Conservation (phyloP, 2,329 filamentous ascomycete genomes). For the Colletotrichum musae region DNA sequence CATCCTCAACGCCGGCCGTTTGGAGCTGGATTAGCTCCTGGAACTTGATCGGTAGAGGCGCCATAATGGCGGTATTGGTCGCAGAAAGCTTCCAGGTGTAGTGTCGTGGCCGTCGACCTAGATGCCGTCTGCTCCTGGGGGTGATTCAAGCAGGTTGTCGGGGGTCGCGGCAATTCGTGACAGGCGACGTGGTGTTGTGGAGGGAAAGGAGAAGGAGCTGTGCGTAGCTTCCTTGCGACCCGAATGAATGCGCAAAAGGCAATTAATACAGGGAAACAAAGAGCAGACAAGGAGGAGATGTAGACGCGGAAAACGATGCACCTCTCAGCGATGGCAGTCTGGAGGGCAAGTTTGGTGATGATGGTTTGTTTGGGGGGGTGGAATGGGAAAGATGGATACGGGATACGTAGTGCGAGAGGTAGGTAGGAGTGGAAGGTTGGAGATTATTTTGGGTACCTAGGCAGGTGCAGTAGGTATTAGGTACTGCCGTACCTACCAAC, state of each 20-base stretch:
- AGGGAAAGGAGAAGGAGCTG: constrained; percentile 39
- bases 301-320: constrained; percentile 36
- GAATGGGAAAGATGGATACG: constrained; percentile 40
- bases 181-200: constrained; percentile 34
- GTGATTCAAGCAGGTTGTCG: constrained; percentile 25
- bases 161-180: constrained; percentile 36
- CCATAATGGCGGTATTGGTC: constrained; percentile 59
- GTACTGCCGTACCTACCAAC: neutral
- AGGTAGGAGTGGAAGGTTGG: constrained; percentile 31
- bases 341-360: constrained; percentile 41
- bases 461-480: neutral
- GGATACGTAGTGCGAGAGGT: constrained; percentile 42
- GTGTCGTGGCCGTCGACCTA: constrained; percentile 28
- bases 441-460: constrained; percentile 28
- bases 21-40: constrained; percentile 85
- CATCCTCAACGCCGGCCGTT: constrained; percentile 62
- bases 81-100: constrained; percentile 31
- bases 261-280: constrained; percentile 43
- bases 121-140: constrained; percentile 10
- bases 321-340: constrained; percentile 43
- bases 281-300: constrained; percentile 32
- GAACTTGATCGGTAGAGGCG: constrained; percentile 91
- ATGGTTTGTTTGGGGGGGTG: constrained; percentile 40
- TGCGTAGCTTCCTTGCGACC: constrained; percentile 40
- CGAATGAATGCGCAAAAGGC: constrained; percentile 41